Conservation (phyloP, 768 basidiomycete genomes). For the Amanita molliuscula region DNA sequence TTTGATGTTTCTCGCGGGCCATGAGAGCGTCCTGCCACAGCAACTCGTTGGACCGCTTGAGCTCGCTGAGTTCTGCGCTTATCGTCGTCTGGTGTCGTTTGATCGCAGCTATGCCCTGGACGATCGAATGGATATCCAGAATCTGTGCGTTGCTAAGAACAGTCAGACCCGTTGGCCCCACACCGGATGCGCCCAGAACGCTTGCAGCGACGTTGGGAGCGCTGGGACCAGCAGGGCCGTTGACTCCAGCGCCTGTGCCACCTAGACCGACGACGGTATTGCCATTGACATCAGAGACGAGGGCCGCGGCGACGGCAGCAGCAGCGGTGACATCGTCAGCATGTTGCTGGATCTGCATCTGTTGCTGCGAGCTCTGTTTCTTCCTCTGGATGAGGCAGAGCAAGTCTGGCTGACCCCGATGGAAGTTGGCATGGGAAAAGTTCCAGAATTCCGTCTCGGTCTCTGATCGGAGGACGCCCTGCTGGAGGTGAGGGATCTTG, state of each 20-base stretch:
- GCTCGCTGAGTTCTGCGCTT: constrained; percentile 76
- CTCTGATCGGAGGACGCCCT: constrained; percentile 83
- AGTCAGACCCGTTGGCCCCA: constrained; percentile 8
- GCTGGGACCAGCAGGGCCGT: background rate
- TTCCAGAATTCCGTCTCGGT: constrained; percentile 80
- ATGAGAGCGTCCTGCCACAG: constrained; percentile 89
- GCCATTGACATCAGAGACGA: background rate
- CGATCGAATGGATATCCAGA: constrained; percentile 68
- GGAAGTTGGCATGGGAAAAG: constrained; percentile 86
- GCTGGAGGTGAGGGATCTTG: constrained; percentile 92
- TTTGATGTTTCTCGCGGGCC: constrained; percentile 73
- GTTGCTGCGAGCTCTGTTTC: constrained; percentile 40
- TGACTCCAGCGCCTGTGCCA: background rate
- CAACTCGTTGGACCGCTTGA: constrained; percentile 79
- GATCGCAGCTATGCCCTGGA: constrained; percentile 77
- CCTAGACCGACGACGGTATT: background rate
- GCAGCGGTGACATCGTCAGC: background rate
- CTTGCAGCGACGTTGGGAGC: background rate
- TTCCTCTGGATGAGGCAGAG: constrained; percentile 85
- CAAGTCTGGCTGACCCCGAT: constrained; percentile 80
- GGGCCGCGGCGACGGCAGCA: background rate
- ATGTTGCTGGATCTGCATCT: constrained; percentile 1
- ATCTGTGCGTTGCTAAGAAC: constrained; percentile 36
- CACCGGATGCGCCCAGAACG: background rate
- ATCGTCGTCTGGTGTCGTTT: constrained; percentile 92